Evolutionary conservation across 2,329 filamentous ascomycete genomes (phyloP).

Genomic region (Tolypocladium tundrense): DNA sequence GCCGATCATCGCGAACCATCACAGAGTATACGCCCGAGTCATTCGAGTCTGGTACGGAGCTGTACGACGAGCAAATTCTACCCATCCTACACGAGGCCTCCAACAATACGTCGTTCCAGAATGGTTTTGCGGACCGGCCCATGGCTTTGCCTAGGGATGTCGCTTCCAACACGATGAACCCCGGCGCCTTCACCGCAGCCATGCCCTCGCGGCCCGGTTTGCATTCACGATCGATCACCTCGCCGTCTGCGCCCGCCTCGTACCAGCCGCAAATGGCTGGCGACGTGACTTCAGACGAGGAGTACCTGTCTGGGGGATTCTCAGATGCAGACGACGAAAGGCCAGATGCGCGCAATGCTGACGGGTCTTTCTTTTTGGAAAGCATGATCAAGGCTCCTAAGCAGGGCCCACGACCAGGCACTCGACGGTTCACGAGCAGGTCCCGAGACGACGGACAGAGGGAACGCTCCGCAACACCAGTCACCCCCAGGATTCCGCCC

Average conservation of each 20-base stretch:
- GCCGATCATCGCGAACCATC: conserved; percentile 50
- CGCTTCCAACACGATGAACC: conserved; percentile 52
- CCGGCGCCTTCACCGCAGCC: conserved; percentile 43
- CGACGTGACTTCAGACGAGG: conserved; percentile 66
- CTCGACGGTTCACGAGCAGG: conserved; percentile 18
- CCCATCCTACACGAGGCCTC: conserved; percentile 83
- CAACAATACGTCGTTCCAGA: conserved; percentile 74
- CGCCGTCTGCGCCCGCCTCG: conserved; percentile 52
- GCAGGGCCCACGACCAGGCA: conserved; percentile 41
- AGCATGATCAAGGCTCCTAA: conserved; percentile 51
- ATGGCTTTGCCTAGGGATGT: conserved; percentile 49
- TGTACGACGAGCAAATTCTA: conserved; percentile 88
- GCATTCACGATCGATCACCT: conserved; percentile 77
- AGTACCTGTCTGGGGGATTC: conserved; percentile 61
- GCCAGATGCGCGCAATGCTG: conserved; percentile 26
- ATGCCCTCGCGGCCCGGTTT: conserved; percentile 51
- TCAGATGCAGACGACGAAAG: conserved; percentile 65
- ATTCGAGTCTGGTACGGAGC: conserved; percentile 64
- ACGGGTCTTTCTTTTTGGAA: conserved; percentile 46
- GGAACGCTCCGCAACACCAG: conserved; percentile 25
- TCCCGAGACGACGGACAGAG: conserved; percentile 22
- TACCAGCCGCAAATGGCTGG: conserved; percentile 42
- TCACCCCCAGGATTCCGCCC: conserved; percentile 29
- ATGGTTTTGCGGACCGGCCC: conserved; percentile 70
- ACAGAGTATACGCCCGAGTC: conserved; percentile 55